Conservation (phyloP, 177 flowering plant genomes). For the Telopea speciosissima region DNA sequence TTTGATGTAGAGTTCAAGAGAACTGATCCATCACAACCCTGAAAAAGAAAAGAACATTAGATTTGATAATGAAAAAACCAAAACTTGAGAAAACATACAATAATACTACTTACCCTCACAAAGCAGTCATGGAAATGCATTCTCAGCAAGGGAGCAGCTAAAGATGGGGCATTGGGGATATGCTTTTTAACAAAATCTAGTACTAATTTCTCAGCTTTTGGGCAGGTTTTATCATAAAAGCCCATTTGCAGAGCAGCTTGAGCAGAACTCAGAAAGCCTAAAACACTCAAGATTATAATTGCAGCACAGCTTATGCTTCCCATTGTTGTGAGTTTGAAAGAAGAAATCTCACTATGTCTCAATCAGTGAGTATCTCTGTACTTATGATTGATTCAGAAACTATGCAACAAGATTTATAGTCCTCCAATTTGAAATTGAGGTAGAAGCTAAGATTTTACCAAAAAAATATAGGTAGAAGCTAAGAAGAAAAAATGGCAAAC, state of each 20-base stretch:
- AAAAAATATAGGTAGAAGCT: not conserved
- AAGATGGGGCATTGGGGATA: conserved; percentile 43
- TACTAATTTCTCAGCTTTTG: conserved; percentile 41
- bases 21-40: conserved; percentile 78
- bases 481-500: not conserved
- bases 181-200: conserved; percentile 32
- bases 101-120: conserved; percentile 40
- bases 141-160: conserved; percentile 50
- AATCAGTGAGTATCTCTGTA: not conserved
- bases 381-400: not conserved
- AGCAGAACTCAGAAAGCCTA: conserved; percentile 17
- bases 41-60: not conserved
- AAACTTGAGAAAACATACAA: not conserved
- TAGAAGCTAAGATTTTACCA: not conserved
- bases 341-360: not conserved
- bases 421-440: not conserved
- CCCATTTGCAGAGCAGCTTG: conserved; percentile 36
- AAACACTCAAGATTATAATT: conserved; percentile 15
- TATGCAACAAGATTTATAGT: not conserved
- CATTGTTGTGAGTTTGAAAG: conserved; percentile 14
- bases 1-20: conserved; percentile 43
- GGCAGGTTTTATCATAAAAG: conserved; percentile 38
- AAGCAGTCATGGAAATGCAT: conserved; percentile 76
- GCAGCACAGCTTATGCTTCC: conserved; percentile 4
- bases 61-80: not conserved